A percentile compares a stretch with the other conserved stretches of the same genome.
Conservation (phyloP, 768 basidiomycete species). For the Macrolepiota fuliginosa region DNA sequence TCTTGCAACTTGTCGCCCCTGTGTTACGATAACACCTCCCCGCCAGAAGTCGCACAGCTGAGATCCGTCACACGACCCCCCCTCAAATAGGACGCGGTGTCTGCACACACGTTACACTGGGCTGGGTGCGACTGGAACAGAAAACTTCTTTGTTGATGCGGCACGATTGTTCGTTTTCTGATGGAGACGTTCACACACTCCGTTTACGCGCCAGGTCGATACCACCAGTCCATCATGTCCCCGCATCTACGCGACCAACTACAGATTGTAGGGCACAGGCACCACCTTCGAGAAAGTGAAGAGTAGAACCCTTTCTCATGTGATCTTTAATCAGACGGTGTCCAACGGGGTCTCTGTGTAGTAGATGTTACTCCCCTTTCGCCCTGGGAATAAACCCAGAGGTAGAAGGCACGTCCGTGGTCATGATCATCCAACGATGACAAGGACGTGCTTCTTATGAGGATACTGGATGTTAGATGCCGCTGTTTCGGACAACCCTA, state of each 20-base stretch:
- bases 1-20: neutral
- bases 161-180: neutral
- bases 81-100: neutral
- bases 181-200: conserved; percentile 3
- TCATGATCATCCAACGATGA: conserved; percentile 1
- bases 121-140: neutral
- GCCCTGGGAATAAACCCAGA: neutral
- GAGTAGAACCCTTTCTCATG: conserved; percentile 1
- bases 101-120: neutral
- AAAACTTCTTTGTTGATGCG: neutral
- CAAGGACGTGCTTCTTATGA: conserved; percentile 2
- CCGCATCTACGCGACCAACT: neutral
- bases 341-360: neutral
- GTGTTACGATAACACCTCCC: neutral
- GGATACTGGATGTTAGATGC: neutral
- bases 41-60: neutral
- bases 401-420: neutral
- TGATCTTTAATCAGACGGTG: neutral
- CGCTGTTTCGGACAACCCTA: neutral
- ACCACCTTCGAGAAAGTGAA: neutral
- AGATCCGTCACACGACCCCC: neutral
- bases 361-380: neutral
- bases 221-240: conserved; percentile 10
- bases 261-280: neutral
- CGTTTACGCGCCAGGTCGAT: neutral